Conservation (phyloP, 2,329 filamentous ascomycete species). For the Pseudogymnoascus pannorum region DNA sequence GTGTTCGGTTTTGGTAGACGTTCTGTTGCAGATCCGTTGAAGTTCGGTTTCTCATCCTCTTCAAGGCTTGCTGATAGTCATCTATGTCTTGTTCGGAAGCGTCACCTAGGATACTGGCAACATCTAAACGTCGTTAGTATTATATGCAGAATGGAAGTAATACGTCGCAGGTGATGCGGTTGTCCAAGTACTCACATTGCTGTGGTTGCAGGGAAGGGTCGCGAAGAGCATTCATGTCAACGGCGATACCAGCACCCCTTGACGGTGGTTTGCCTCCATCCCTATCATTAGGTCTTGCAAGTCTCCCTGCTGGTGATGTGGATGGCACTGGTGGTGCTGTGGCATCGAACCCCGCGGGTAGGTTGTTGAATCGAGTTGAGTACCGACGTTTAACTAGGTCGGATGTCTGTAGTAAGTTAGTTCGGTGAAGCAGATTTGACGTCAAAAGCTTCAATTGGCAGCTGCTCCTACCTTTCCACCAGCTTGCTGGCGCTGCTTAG, state of each 20-base stretch:
- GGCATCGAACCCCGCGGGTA: conserved; percentile 61
- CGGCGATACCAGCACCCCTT: conserved; percentile 47
- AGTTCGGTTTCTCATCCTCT: conserved; percentile 26
- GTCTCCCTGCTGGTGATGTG: conserved; percentile 57
- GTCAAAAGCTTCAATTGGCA: not conserved
- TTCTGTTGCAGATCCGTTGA: conserved; percentile 76
- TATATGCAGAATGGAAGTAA: not conserved
- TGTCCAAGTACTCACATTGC: conserved; percentile 50
- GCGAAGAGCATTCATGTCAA: conserved; percentile 71
- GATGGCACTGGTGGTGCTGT: conserved; percentile 63
- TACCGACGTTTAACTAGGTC: conserved; percentile 93
- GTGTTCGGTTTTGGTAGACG: conserved; percentile 92
- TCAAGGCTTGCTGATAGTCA: conserved; percentile 25
- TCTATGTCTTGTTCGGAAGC: conserved; percentile 29
- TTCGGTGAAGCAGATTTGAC: not conserved
- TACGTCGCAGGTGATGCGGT: not conserved
- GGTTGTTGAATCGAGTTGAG: conserved; percentile 81
- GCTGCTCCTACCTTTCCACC: conserved; percentile 46
- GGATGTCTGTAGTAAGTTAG: conserved; percentile 40
- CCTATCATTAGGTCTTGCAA: conserved; percentile 20
- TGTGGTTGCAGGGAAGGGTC: conserved; percentile 76
- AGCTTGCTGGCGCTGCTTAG: conserved; percentile 40
- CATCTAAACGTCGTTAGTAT: conserved; percentile 14
- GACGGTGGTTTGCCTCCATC: conserved; percentile 23
- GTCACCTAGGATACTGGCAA: conserved; percentile 34